Conservation (phyloP, 1,284 basidiomycete genomes). For the Leccinum subrobustum region DNA sequence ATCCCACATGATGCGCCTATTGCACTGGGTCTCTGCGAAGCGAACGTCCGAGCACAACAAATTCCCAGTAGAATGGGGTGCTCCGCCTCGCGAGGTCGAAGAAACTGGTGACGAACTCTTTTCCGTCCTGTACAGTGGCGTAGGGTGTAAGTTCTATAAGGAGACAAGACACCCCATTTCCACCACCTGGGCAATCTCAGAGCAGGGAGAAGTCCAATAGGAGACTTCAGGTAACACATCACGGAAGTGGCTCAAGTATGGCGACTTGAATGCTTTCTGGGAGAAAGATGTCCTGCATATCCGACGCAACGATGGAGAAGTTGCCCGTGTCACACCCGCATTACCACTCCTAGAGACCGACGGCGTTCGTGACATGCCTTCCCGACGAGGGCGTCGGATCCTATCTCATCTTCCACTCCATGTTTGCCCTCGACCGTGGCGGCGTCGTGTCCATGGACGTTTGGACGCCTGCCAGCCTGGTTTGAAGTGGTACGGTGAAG, state of each 20-base stretch:
- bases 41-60: conserved; percentile 16
- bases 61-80: conserved; percentile 41
- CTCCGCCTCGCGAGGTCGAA: conserved; percentile 26
- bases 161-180: conserved; percentile 37
- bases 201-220: background rate
- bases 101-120: conserved; percentile 38
- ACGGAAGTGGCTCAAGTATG: conserved; percentile 28
- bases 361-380: conserved; percentile 16
- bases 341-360: conserved; percentile 3
- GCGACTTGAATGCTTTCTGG: conserved; percentile 13
- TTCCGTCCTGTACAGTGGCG: conserved; percentile 62
- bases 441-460: conserved; percentile 2
- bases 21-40: conserved; percentile 42
- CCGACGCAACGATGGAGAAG: conserved; percentile 20
- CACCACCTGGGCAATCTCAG: conserved; percentile 41
- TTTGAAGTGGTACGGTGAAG: conserved; percentile 56
- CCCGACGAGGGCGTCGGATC: conserved; percentile 15
- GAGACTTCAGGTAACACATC: conserved; percentile 8
- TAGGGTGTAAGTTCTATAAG: conserved; percentile 21
- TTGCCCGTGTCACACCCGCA: conserved; percentile 1
- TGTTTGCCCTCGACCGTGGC: conserved; percentile 4
- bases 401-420: conserved; percentile 9
- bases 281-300: conserved; percentile 20
- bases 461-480: conserved; percentile 49
- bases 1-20: conserved; percentile 44